phyloP scores from a whole-genome alignment of 2,329 filamentous ascomycete species.

The Penicillium sp. region DNA sequence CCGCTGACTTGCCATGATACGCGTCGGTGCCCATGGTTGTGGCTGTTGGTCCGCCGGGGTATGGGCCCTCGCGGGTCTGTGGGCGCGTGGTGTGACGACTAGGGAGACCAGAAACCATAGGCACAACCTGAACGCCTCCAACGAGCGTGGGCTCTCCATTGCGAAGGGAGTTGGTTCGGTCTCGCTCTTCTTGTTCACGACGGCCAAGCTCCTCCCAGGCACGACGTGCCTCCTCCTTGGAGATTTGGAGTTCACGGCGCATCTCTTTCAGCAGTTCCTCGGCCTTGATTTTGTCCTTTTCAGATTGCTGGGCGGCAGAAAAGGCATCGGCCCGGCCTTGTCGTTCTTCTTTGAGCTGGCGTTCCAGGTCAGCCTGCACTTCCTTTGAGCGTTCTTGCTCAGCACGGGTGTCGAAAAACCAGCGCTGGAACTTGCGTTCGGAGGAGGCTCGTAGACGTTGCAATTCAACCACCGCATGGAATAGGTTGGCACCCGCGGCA shows the following conservation, averaged over 20 bases:
- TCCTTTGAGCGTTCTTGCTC: slow-evolving; percentile 86
- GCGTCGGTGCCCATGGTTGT: slow-evolving; percentile 33
- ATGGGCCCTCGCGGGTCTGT: slow-evolving; percentile 48
- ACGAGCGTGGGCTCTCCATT: slow-evolving; percentile 86
- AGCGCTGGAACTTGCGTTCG: slow-evolving; percentile 95
- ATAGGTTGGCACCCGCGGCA: slow-evolving; percentile 92
- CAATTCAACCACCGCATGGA: slow-evolving; percentile 94
- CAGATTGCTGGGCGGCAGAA: slow-evolving; percentile 63
- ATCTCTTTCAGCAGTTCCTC: slow-evolving; percentile 84
- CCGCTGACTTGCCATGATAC: slow-evolving; percentile 18
- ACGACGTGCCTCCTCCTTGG: slow-evolving; percentile 89
- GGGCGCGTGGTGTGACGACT: slow-evolving; percentile 52
- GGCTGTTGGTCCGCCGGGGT: slow-evolving; percentile 37
- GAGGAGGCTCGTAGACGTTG: slow-evolving; percentile 92
- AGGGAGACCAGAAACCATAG: slow-evolving; percentile 73
- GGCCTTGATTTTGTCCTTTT: slow-evolving; percentile 66
- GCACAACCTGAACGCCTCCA: slow-evolving; percentile 91
- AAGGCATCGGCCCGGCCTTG: slow-evolving; percentile 67
- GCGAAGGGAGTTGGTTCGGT: slow-evolving; percentile 79
- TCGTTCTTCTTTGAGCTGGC: slow-evolving; percentile 71
- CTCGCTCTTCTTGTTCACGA: slow-evolving; percentile 88
- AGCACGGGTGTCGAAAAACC: slow-evolving; percentile 93
- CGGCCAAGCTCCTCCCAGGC: slow-evolving; percentile 97
- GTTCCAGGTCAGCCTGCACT: slow-evolving; percentile 75
- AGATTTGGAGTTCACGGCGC: slow-evolving; percentile 89